These are phyloP conservation scores for Backusella sp. DNA, from an alignment of 192 early-diverging fungal genomes.

Conservation along the genomic window DNA sequence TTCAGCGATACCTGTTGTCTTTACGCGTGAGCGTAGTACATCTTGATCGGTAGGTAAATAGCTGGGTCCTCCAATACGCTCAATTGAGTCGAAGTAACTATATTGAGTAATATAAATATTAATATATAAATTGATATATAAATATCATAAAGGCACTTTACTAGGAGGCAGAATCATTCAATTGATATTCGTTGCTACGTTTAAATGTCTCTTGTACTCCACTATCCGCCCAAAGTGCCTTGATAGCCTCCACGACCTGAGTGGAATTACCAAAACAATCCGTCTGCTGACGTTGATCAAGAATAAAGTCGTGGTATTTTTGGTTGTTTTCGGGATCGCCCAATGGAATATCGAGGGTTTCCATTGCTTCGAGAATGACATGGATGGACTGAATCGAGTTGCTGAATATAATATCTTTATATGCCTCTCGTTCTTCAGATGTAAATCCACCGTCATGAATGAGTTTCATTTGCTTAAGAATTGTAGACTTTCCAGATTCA, in stretches of 20 bases:
- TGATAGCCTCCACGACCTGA: conserved; percentile 71
- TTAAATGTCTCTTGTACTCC: conserved; percentile 62
- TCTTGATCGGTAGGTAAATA: conserved; percentile 93
- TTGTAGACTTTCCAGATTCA: conserved; percentile 93
- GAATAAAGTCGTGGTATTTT: conserved; percentile 66
- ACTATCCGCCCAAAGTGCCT: conserved; percentile 70
- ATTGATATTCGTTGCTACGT: conserved; percentile 76
- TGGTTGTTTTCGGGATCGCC: conserved; percentile 62
- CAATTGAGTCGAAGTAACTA: conserved; percentile 91
- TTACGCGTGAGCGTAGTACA: conserved; percentile 89
- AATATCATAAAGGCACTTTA: conserved; percentile 39
- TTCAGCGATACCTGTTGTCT: conserved; percentile 97
- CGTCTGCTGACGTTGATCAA: conserved; percentile 85
- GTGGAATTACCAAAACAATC: conserved; percentile 72
- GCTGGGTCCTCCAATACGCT: conserved; percentile 78
- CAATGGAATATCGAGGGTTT: conserved; percentile 73
- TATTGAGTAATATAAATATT: not conserved
- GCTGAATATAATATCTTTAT: conserved; percentile 92
- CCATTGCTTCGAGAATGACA: conserved; percentile 94
- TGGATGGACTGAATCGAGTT: conserved; percentile 95
- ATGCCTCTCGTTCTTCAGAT: conserved; percentile 80
- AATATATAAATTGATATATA: not conserved
- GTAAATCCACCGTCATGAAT: conserved; percentile 92
- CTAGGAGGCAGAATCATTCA: conserved; percentile 92
- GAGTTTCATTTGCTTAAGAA: conserved; percentile 97